Evolutionary conservation across 2,329 filamentous ascomycete genomes (phyloP).

Genomic region (Lasiodiplodia hormozganensis): DNA sequence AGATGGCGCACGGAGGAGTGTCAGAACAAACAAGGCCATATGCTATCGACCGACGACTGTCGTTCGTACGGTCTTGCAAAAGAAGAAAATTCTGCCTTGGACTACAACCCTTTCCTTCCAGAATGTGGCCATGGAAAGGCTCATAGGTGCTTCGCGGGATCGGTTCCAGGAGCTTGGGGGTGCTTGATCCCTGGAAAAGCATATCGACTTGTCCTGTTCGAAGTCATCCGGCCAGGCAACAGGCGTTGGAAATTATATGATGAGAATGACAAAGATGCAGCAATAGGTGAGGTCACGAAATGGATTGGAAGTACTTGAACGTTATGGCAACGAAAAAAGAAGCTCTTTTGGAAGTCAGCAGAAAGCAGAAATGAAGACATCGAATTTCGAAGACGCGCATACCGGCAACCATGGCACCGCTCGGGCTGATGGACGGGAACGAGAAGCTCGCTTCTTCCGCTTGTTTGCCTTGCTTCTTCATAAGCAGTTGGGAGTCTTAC

Average conservation of each 20-base stretch:
- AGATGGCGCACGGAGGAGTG: not conserved
- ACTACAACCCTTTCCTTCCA: not conserved
- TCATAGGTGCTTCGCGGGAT: slow-evolving; percentile 6
- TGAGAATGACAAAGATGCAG: slow-evolving; percentile 17
- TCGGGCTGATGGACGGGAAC: not conserved
- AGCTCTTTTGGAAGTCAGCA: slow-evolving; percentile 23
- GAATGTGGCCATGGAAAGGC: slow-evolving; percentile 1
- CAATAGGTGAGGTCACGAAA: slow-evolving; percentile 20
- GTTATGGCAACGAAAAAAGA: slow-evolving; percentile 25
- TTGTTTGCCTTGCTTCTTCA: not conserved
- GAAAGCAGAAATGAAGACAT: slow-evolving; percentile 27
- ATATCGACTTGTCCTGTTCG: slow-evolving; percentile 2
- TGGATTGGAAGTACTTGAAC: slow-evolving; percentile 21
- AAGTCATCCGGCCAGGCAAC: not conserved
- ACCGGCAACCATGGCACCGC: not conserved
- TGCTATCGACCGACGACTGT: not conserved
- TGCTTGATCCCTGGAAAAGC: not conserved
- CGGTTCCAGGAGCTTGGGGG: not conserved
- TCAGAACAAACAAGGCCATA: not conserved
- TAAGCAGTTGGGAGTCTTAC: not conserved
- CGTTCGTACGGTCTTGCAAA: not conserved
- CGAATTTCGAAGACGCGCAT: slow-evolving; percentile 12
- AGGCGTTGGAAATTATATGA: slow-evolving; percentile 16
- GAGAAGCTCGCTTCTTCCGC: not conserved
- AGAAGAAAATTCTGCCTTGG: slow-evolving; percentile 1